A percentile compares a stretch with the other conserved stretches of the same genome.
phyloP scores from a whole-genome alignment of 495 filamentous ascomycete species.

The Penicillium crystallinum region DNA sequence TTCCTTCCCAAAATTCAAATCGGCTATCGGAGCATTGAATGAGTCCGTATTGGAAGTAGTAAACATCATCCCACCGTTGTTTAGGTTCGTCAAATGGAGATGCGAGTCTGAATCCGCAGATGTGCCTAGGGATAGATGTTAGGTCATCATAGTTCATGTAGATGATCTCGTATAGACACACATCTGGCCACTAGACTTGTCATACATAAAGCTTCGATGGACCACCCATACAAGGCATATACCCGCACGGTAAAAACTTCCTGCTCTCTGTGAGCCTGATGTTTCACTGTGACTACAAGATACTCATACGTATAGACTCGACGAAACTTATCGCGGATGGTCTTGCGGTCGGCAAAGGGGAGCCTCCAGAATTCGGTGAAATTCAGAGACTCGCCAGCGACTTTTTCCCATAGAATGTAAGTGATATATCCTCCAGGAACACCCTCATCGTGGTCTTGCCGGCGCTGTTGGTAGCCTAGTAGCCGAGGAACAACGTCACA shows the following conservation, averaged over 20 bases:
- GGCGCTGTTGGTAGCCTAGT: slow-evolving; percentile 4
- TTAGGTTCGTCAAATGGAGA: background rate
- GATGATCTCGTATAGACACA: background rate
- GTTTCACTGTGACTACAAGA: background rate
- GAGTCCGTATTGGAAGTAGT: slow-evolving; percentile 2
- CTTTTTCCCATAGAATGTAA: slow-evolving; percentile 4
- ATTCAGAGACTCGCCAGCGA: slow-evolving; percentile 1
- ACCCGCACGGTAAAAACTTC: background rate
- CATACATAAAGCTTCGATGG: slow-evolving; percentile 1
- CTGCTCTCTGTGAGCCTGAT: slow-evolving; percentile 2
- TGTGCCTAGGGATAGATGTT: slow-evolving; percentile 5
- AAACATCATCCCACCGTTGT: background rate
- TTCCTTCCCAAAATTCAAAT: slow-evolving; percentile 2
- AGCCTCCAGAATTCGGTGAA: slow-evolving; percentile 1
- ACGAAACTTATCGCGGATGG: slow-evolving; percentile 6
- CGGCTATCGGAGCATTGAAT: background rate
- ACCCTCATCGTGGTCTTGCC: background rate
- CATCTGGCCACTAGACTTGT: slow-evolving; percentile 3
- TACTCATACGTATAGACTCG: slow-evolving; percentile 1
- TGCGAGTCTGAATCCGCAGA: slow-evolving; percentile 1
- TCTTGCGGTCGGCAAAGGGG: background rate
- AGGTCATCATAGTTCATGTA: background rate
- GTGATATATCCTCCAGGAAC: background rate
- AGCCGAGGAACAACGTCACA: slow-evolving; percentile 1
- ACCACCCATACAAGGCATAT: slow-evolving; percentile 1